Evolutionary conservation across 1,284 basidiomycete species (phyloP).

Genomic region (Heliocybe sulcata): DNA sequence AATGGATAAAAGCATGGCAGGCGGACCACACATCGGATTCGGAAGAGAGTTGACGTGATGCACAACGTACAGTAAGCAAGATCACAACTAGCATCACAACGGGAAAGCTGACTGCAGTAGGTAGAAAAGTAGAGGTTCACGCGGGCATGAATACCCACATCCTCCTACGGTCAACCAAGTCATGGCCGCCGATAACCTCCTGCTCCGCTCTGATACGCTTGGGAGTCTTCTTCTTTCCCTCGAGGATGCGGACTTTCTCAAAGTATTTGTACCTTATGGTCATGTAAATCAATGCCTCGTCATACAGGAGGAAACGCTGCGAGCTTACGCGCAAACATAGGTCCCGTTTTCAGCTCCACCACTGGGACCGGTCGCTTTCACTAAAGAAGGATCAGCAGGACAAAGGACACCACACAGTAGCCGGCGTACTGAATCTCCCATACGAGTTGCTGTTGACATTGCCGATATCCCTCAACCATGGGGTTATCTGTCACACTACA

Average conservation of each 20-base stretch:
- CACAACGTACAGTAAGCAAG: neutral
- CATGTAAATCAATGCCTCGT: neutral
- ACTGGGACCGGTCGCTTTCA: slow-evolving; percentile 31
- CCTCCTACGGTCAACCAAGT: slow-evolving; percentile 21
- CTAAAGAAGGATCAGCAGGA: slow-evolving; percentile 15
- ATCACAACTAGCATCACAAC: neutral
- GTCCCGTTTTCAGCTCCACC: slow-evolving; percentile 35
- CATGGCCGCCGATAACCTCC: slow-evolving; percentile 21
- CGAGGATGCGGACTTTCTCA: slow-evolving; percentile 36
- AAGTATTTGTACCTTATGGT: slow-evolving; percentile 36
- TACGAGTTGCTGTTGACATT: slow-evolving; percentile 40
- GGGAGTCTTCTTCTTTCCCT: slow-evolving; percentile 40
- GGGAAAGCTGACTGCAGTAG: neutral
- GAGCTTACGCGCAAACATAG: slow-evolving; percentile 34
- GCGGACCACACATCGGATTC: slow-evolving; percentile 32
- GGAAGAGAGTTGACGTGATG: neutral
- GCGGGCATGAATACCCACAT: slow-evolving; percentile 18
- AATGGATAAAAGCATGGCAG: slow-evolving; percentile 83
- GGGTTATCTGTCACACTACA: slow-evolving; percentile 26
- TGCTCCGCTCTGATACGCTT: slow-evolving; percentile 29
- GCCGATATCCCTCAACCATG: slow-evolving; percentile 39
- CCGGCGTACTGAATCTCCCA: slow-evolving; percentile 34
- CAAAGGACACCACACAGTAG: neutral
- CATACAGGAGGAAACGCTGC: neutral
- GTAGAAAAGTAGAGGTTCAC: neutral